Base-by-base conservation (phyloP, 805 yeast species). In the Candida chilensis region DNA sequence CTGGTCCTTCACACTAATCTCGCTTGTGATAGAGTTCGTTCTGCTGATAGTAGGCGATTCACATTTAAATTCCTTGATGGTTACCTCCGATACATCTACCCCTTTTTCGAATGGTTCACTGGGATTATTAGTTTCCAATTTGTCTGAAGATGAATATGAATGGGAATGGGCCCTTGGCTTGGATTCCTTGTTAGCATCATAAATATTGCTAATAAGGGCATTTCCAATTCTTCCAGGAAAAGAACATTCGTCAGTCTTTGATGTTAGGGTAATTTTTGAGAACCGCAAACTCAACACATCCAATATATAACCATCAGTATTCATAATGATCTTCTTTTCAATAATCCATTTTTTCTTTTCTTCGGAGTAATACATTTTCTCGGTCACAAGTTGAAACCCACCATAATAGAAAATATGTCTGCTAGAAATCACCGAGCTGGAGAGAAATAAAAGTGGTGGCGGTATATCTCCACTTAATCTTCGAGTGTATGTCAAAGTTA, bases 391-490 rank as follows among this genome's bases (percentile, higher is more conserved):
- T 42, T 68, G 70, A 45, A 78, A 71, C 0, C 92, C 94, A n/a
- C 90, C 94, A 44, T 71, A 78, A 35, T 68, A 65, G 38, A 79
- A 64, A 11, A 74, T 60, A 41, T 77, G 77, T 21, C 73, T 52
- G n/a, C 64, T 57, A 4, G 82, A 69, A 4, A 81, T 53, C 32
- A 53, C 60, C 6, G 72, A 58, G 12, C 70, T 62, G 5, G 62
- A 42, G 47, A 74, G 54, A 32, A 73, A 65, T 27, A 70, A 44
- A 13, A 78, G 42, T 3, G 77, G 66, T 3, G 71, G 67, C 0
- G 87, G 86, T 4, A 60, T 42, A 27, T 62, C 64, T 2, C 69
- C 71, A 2, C 37, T 37, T 11, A 31, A 37, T 11, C 37, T 33
- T 14, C 24, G 30, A 6, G 19, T 10, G 10, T 10, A 21, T 4